Conservation (phyloP, 352 stramenopile genomes). For the Phytophthora sansomeana region DNA sequence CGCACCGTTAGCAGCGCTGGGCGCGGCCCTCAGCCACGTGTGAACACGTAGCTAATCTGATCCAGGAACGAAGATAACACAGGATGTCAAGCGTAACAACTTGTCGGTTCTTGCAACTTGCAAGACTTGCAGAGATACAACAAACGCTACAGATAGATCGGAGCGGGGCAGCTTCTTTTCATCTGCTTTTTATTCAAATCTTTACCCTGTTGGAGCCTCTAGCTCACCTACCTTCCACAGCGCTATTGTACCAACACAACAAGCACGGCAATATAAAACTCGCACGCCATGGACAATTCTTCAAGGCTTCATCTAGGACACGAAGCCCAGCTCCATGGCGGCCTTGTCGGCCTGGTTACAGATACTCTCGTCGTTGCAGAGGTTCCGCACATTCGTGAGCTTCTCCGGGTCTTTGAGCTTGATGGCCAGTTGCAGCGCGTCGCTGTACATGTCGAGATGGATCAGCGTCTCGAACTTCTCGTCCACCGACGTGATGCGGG, state of each 20-base stretch:
- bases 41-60: too few relatives aligned
- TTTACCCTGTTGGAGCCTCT: not conserved
- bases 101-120: too few relatives aligned
- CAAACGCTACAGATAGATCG: too few relatives aligned
- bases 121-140: too few relatives aligned
- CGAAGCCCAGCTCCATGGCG: slow-evolving; percentile 82
- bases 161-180: not conserved
- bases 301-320: slow-evolving; percentile 47
- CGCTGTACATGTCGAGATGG: slow-evolving; percentile 84
- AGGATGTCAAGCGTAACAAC: too few relatives aligned
- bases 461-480: slow-evolving; percentile 92
- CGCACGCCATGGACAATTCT: not conserved
- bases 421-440: slow-evolving; percentile 84
- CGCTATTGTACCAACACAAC: slow-evolving; percentile 18
- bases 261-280: slow-evolving; percentile 28
- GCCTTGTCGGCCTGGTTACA: slow-evolving; percentile 84
- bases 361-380: slow-evolving; percentile 78
- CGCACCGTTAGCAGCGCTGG: too few relatives aligned
- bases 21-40: too few relatives aligned
- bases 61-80: too few relatives aligned
- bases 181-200: slow-evolving; percentile 13
- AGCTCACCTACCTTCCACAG: not conserved
- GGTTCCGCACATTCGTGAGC: slow-evolving; percentile 85
- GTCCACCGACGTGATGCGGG: slow-evolving; percentile 81
- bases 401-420: slow-evolving; percentile 89